Base-by-base conservation (phyloP, 208 protist species). In the Crithidia brevicula region DNA sequence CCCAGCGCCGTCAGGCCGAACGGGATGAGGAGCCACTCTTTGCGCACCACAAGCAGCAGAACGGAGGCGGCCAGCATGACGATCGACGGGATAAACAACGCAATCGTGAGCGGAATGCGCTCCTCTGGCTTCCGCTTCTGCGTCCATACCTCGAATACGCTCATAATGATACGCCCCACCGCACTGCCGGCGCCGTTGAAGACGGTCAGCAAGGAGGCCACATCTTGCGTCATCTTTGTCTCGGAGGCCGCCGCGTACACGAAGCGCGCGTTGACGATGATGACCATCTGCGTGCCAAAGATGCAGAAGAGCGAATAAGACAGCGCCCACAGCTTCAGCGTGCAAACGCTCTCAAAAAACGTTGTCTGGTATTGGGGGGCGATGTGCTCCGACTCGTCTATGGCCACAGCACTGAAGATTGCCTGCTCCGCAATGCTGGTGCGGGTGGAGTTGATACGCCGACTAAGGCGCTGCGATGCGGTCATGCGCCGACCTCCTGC, bases 261-360 rank as follows among this genome's bases (percentile, higher is more conserved):
- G 45, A 86, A 91, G 65, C 84, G 77, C n/a, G 86, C 79, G 54
- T 93, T 95, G 22, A 77, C 65, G 5, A 93, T 88, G 30, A 95
- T 75, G 28, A 95, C 82, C 36, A 76, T 68, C 49, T 89, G 72
- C 18, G 85, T 73, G 25, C 86, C 85, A 38, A 77, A 64, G 28
- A 85, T 80, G 47, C 70, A 76, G 69, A 92, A 89, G 16, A 90
- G 63, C 20, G 83, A 74, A 61, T 78, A 89, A 4, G 75, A 57
- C 20, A 92, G 63, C 1, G 68, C 74, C 86, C 89, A 94, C 9
- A 94, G 57, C 33, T 80, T 56, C 3, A 62, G 43, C 6, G 81
- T 83, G 52, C 70, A 64, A 3, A 88, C 36, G 33, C 82, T 92
- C 22, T 83, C 49, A 2, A 31, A 47, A 56, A 94, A 94, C 8